These are phyloP conservation scores for Penicillium roqueforti DNA, from an alignment of 495 filamentous ascomycete species.

Conservation along the genomic window DNA sequence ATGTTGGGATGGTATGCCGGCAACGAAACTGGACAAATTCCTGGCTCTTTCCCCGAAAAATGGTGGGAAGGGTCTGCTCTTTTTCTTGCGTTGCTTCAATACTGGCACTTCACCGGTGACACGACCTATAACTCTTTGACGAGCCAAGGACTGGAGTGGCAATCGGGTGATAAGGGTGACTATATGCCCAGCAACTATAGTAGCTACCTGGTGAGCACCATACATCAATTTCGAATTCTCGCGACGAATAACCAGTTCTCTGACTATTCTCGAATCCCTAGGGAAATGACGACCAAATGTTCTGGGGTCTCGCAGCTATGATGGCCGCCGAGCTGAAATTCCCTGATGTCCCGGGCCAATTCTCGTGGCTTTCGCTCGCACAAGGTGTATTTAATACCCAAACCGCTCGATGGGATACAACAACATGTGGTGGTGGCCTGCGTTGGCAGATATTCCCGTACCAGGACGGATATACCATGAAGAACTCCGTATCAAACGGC, in stretches of 20 bases:
- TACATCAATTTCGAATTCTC: neutral
- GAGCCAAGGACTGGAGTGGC: slow-evolving; percentile 45
- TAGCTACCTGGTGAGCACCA: slow-evolving; percentile 28
- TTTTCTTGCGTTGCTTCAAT: slow-evolving; percentile 46
- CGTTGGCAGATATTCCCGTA: slow-evolving; percentile 53
- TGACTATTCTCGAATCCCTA: slow-evolving; percentile 10
- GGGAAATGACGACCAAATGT: slow-evolving; percentile 56
- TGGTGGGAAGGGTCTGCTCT: slow-evolving; percentile 77
- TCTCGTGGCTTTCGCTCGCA: slow-evolving; percentile 68
- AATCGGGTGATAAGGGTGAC: slow-evolving; percentile 42
- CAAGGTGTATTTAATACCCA: slow-evolving; percentile 76
- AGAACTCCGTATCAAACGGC: slow-evolving; percentile 67
- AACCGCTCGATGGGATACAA: slow-evolving; percentile 46
- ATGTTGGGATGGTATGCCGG: slow-evolving; percentile 68
- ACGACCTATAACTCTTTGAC: slow-evolving; percentile 45
- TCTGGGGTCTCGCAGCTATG: slow-evolving; percentile 56
- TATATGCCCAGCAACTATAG: slow-evolving; percentile 45
- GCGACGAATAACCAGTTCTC: neutral
- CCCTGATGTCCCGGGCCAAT: slow-evolving; percentile 44
- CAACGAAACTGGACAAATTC: slow-evolving; percentile 55
- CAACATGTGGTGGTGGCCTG: slow-evolving; percentile 49
- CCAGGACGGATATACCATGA: slow-evolving; percentile 55
- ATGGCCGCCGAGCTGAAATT: slow-evolving; percentile 51
- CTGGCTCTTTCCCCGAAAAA: slow-evolving; percentile 51
- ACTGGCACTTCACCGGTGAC: slow-evolving; percentile 55